These are phyloP conservation scores for Pholiota adiposa DNA, from an alignment of 1,284 basidiomycete species.

Conservation along the genomic window DNA sequence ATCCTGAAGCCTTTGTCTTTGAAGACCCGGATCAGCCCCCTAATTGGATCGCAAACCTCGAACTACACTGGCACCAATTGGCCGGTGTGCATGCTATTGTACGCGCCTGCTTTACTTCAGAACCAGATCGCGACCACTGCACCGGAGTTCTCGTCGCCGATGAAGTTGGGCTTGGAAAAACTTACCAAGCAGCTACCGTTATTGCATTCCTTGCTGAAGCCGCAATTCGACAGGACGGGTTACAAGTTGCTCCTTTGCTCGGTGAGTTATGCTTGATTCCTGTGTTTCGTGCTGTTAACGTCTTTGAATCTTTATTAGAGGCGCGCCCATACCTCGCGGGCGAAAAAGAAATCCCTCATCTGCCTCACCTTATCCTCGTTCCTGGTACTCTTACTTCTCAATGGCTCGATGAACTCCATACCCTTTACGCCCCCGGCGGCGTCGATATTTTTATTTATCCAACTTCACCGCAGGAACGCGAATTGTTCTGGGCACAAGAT, in stretches of 20 bases:
- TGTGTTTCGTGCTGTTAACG: neutral
- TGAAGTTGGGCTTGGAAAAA: conserved; percentile 39
- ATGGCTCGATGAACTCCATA: conserved; percentile 29
- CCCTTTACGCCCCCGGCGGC: conserved; percentile 13
- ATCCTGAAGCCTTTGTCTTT: conserved; percentile 10
- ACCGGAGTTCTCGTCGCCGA: conserved; percentile 31
- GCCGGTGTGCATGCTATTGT: conserved; percentile 32
- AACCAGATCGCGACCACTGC: neutral
- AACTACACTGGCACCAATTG: conserved; percentile 35
- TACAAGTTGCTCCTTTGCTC: conserved; percentile 18
- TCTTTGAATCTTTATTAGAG: conserved; percentile 5
- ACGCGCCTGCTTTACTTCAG: conserved; percentile 22
- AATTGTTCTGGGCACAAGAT: too few species aligned
- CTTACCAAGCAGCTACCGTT: conserved; percentile 21
- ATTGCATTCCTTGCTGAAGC: conserved; percentile 27
- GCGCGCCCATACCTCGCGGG: conserved; percentile 20
- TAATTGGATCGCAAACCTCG: too few species aligned
- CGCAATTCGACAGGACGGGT: conserved; percentile 9
- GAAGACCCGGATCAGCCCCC: neutral
- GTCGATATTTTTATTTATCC: conserved; percentile 28
- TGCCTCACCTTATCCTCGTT: conserved; percentile 31
- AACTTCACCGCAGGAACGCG: conserved; percentile 26
- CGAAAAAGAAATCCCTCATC: conserved; percentile 7
- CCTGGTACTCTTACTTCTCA: conserved; percentile 31
- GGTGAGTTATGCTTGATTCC: conserved; percentile 20